Evolutionary conservation across 768 basidiomycete genomes (phyloP), one percentile per base, ranked within the genome.

Genomic region (Phylloporus sp.): DNA sequence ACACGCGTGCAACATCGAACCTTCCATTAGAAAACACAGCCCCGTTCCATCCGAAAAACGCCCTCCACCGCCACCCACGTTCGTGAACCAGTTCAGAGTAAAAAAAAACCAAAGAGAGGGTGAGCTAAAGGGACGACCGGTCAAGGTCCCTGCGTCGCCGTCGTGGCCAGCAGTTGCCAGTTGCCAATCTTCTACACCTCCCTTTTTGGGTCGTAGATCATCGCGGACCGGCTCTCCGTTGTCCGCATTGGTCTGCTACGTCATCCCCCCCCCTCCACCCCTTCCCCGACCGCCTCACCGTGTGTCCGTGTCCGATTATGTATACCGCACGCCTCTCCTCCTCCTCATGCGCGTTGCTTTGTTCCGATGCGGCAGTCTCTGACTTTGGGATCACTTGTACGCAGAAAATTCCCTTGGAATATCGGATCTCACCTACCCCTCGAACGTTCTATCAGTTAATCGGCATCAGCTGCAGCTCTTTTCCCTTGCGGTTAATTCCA

Each of bases 1-100:
- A 7, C 45, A 23, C 32, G 45, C 44, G 31, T 23, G 9, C 26
- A 22, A 22, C 44, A n/a, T 29, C 8, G 65, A 66, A 67, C 55
- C 35, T 67, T 67, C 66, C 31, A 58, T 34, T 59, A 11, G 67
- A 69, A 67, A 13, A 62, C 64, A 65, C 64, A 65, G 64, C 64
- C 65, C 45, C 45, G 35, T 64, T 57, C 62, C 34, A 61, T 46
- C 28, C 36, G 31, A 52, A 56, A n/a, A 63, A 46, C 39, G 6
- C 41, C 52, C 50, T 44, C 41, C 55, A 32, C 32, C 57, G 44
- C 57, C 55, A 38, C 54, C 28, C 39, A 47, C 47, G 22, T 18
- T 27, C 12, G 36, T 36, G 35, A 48, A 40, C 47, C 28, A 27
- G 46, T 6, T 28, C 46, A 39, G 12, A 12, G n/a, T n/a, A n/a